A percentile compares a stretch with the other conserved stretches of the same genome.
phyloP scores from a whole-genome alignment of 2,329 filamentous ascomycete genomes.

The Botrytis medusae region DNA sequence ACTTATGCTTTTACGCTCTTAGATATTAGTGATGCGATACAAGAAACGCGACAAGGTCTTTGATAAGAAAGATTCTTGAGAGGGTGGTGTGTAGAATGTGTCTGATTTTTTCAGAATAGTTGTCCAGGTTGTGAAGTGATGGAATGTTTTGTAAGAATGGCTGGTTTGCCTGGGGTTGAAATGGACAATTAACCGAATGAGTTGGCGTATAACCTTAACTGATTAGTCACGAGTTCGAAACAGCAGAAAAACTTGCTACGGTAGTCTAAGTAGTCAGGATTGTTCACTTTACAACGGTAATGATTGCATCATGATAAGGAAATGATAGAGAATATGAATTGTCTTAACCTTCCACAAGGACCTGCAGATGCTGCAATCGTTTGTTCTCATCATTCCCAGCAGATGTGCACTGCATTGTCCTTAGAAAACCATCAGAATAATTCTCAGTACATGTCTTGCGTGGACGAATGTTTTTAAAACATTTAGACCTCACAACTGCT shows the following conservation, averaged over 20 bases:
- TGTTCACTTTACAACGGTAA: not conserved
- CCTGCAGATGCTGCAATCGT: not conserved
- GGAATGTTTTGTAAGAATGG: conserved; percentile 14
- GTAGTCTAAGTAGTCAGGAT: not conserved
- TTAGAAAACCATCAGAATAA: conserved; percentile 11
- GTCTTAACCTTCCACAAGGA: conserved; percentile 1
- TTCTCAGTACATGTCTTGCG: conserved; percentile 44
- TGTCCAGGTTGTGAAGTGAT: not conserved
- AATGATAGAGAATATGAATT: not conserved
- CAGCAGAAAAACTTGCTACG: not conserved
- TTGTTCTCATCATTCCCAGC: not conserved
- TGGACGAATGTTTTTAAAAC: conserved; percentile 95
- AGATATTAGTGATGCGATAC: conserved; percentile 34
- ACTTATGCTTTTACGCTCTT: conserved; percentile 25
- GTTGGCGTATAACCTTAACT: not conserved
- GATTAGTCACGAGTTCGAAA: conserved; percentile 1
- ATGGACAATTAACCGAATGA: conserved; percentile 16
- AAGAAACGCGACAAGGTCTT: conserved; percentile 21
- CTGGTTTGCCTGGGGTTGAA: not conserved
- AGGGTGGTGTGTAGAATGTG: not conserved
- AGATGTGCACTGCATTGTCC: conserved; percentile 11
- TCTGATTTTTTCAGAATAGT: not conserved
- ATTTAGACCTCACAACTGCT: conserved; percentile 92
- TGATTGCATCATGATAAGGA: not conserved
- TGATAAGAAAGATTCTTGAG: not conserved